A percentile compares a stretch with the other conserved stretches of the same genome.
Evolutionary conservation across 129 eudicot genomes (phyloP).

Genomic region (Pseudognaphalium luteoalbum): DNA sequence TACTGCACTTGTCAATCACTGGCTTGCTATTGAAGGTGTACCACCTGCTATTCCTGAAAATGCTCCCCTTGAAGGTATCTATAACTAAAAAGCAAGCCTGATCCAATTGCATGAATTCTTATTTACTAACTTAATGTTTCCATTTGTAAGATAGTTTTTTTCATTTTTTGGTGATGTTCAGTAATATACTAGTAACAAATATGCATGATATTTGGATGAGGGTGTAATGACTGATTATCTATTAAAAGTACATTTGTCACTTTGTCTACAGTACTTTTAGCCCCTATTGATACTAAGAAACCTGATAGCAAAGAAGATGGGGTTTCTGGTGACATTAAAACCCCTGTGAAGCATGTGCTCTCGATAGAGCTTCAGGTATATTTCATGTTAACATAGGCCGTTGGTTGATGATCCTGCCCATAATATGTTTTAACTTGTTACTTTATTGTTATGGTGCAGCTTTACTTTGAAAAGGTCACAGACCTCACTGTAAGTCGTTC

Average conservation of each 20-base stretch:
- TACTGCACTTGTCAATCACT: conserved; percentile 60
- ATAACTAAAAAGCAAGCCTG: not conserved
- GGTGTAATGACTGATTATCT: not conserved
- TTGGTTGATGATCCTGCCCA: not conserved
- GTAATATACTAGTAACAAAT: not conserved
- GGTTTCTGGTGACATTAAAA: conserved; percentile 43
- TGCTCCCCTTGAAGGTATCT: conserved; percentile 71
- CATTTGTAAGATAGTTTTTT: too few species aligned
- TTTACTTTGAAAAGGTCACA: conserved; percentile 86
- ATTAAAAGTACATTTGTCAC: not conserved
- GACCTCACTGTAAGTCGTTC: conserved; percentile 77
- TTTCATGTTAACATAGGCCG: conserved; percentile 1
- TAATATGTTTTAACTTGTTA: conserved; percentile 7
- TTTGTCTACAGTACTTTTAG: conserved; percentile 46
- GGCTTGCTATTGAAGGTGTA: conserved; percentile 97
- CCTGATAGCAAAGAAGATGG: conserved; percentile 77
- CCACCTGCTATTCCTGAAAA: conserved; percentile 94
- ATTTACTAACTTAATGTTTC: not conserved
- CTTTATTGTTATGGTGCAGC: conserved; percentile 48
- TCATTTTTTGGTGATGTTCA: conserved; percentile 6
- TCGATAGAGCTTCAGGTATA: conserved; percentile 96
- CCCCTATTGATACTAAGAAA: conserved; percentile 65
- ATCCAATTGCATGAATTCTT: not conserved
- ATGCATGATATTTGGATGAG: not conserved
- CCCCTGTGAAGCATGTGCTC: conserved; percentile 82